Evolutionary conservation across 1,284 basidiomycete genomes (phyloP).

Genomic region (Albatrellus sp.): DNA sequence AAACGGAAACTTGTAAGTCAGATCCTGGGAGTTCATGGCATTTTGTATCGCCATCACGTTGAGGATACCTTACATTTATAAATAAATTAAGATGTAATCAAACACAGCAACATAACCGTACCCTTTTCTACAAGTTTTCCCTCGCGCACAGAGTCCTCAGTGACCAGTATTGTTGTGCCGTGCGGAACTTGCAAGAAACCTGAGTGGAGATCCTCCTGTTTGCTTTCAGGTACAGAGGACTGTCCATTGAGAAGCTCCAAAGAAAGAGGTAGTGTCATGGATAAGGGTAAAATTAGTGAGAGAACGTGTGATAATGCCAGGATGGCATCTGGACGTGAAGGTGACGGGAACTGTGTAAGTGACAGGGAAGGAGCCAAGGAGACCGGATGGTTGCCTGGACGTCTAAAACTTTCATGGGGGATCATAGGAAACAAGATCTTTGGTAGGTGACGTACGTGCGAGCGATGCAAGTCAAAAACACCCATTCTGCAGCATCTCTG

Average conservation of each 20-base stretch:
- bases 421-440: background rate
- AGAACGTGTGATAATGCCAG: conserved; percentile 43
- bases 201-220: conserved; percentile 62
- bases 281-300: conserved; percentile 39
- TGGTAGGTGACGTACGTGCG: conserved; percentile 40
- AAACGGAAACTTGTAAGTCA: conserved; percentile 77
- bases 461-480: conserved; percentile 53
- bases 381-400: conserved; percentile 53
- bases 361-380: conserved; percentile 58
- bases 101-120: conserved; percentile 12
- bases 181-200: conserved; percentile 65
- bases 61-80: conserved; percentile 35
- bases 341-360: conserved; percentile 46
- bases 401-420: background rate
- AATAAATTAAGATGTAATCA: background rate
- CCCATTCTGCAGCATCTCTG: conserved; percentile 63
- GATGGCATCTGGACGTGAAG: conserved; percentile 12
- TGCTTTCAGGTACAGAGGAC: conserved; percentile 53
- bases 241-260: conserved; percentile 50
- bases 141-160: conserved; percentile 58
- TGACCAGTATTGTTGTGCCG: conserved; percentile 52
- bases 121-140: conserved; percentile 54
- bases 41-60: conserved; percentile 66
- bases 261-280: conserved; percentile 39
- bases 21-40: conserved; percentile 52